phyloP scores from a whole-genome alignment of 139 green algal genomes.

The Chlamydomonas sp. region DNA sequence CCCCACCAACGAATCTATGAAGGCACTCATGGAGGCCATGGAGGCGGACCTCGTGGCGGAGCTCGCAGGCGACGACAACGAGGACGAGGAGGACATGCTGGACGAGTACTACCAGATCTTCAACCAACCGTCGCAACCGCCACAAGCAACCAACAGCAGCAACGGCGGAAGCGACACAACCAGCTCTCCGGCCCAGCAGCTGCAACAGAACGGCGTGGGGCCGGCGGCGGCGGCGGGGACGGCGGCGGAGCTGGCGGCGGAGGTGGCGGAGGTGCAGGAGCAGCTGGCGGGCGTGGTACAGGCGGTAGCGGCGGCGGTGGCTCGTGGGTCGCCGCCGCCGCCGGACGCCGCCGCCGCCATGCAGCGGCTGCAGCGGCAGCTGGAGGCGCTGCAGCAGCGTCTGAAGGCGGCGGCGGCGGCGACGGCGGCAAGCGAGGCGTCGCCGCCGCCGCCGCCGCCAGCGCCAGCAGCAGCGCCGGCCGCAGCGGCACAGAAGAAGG shows the following conservation, averaged over 20 bases:
- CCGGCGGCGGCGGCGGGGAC: not conserved
- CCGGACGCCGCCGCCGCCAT: slow-evolving; percentile 5
- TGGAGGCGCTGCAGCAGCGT: not conserved
- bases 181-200: not conserved
- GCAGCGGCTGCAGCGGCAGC: slow-evolving; percentile 18
- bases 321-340: slow-evolving; percentile 12
- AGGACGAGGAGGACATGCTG: slow-evolving; percentile 2
- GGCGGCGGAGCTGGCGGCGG: slow-evolving; percentile 6
- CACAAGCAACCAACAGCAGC: not conserved
- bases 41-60: not conserved
- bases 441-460: not conserved
- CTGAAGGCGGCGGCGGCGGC: not conserved
- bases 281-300: slow-evolving; percentile 13
- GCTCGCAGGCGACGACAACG: not conserved
- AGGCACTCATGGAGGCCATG: not conserved
- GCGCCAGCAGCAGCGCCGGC: not conserved
- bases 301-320: slow-evolving; percentile 16
- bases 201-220: not conserved
- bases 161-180: not conserved
- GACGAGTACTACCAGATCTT: slow-evolving; percentile 20
- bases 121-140: too few species aligned
- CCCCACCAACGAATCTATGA: slow-evolving; percentile 16
- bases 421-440: not conserved
- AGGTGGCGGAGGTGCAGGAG: slow-evolving; percentile 33
- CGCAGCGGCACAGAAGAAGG: not conserved